Base-by-base conservation (phyloP, 2,329 filamentous ascomycete genomes). In the Escovopsis sp. region DNA sequence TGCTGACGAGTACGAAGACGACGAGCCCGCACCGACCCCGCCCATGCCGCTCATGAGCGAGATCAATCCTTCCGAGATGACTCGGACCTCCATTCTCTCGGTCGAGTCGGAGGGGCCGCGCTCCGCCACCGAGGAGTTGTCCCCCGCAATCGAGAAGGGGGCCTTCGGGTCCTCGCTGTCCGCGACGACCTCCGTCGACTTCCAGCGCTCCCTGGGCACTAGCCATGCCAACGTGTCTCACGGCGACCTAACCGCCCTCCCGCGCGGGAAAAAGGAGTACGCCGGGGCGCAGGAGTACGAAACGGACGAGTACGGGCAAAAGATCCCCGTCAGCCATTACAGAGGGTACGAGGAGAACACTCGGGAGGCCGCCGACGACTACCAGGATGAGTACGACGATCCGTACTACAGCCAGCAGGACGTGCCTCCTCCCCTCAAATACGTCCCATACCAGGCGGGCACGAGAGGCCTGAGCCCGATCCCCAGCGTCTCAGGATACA, bases 21-120 rank as follows among this genome's bases (percentile, higher is more conserved):
- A 32, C 4, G 67, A 77, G 18, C 46, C 43, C 43, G 39, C 84
- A 12, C 68, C 68, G 9, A 60, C 63, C 5, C 82, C 87, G 6
- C 85, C 85, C 6, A 86, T 95, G 81, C 89, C 89, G 3, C 71
- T 94, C 48, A 81, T 83, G 60, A 94, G 88, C 60, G 85, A 86
- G 43, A 75, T 94, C 44, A 82, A 85, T 49, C 77, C 83, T 36
- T 94, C 89, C 0, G 88, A 95, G 41, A 62, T 95, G 43, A 96
- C 89, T 0, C 74, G 89, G 51, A 82, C 82, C 12, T 95, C 89
- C 0, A 85, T 96, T 42, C 64, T 91, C 15, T 91, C 88, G 5
- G 83, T 85, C 28, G 79, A 83, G 26, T 85, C 84, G 0, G 85
- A 85, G 49, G 69, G 78, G 41, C 81, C 84, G 12, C 70, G 73